Percentiles rank a stretch among this genome's conserved stretches.
Evolutionary conservation across 164 flowering plant genomes (phyloP).

Genomic region (Taxillus chinensis): DNA sequence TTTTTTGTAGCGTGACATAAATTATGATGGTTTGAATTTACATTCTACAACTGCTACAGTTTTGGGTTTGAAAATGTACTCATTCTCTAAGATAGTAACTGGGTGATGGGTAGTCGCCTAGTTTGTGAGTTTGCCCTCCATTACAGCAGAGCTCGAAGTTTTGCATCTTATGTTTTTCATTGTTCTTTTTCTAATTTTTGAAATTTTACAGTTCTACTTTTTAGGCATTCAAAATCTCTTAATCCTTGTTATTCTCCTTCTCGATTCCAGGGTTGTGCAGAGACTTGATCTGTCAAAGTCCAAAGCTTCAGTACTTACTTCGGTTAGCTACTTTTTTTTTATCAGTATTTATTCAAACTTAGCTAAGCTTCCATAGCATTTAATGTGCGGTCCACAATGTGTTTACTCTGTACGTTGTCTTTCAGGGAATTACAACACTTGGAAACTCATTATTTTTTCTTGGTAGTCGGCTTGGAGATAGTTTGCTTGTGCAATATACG

Average conservation of each 20-base stretch:
- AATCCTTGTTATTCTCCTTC: not conserved
- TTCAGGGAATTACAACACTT: constrained; percentile 71
- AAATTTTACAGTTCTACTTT: not conserved
- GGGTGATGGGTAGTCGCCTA: too few species aligned
- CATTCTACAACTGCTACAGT: too few species aligned
- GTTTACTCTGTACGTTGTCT: constrained; percentile 1
- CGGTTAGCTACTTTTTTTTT: constrained; percentile 45
- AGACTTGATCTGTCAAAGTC: constrained; percentile 91
- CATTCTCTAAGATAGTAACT: too few species aligned
- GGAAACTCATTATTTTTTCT: constrained; percentile 83
- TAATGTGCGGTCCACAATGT: not conserved
- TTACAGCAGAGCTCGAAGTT: too few species aligned
- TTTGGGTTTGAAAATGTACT: too few species aligned
- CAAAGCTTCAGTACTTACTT: constrained; percentile 87
- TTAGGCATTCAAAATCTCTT: not conserved
- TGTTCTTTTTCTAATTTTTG: not conserved
- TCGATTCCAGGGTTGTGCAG: constrained; percentile 64
- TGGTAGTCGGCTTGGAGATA: constrained; percentile 95
- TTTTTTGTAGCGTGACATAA: too few species aligned
- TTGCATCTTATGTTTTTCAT: not conserved
- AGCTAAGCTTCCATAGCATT: not conserved
- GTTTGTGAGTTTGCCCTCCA: too few species aligned
- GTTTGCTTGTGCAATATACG: constrained; percentile 84
- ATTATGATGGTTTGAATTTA: too few species aligned
- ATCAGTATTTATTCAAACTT: not conserved